Base-by-base conservation (phyloP, 257 asterid species). In the Gentiana dahurica region DNA sequence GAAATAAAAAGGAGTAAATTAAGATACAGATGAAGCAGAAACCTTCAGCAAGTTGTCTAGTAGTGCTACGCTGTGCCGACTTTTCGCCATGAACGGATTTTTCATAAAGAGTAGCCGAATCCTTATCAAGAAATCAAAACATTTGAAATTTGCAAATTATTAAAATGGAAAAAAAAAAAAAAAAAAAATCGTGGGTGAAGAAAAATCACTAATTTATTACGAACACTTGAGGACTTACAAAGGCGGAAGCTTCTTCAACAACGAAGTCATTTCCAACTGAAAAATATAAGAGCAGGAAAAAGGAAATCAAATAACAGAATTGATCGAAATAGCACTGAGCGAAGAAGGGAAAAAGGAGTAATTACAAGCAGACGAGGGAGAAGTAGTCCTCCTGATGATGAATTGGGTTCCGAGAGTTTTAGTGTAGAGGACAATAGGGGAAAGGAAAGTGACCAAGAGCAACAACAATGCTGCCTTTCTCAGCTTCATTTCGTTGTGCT, bases 21-120 rank as follows among this genome's bases (percentile, higher is more conserved):
- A 32, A 15, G 55, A 4, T 61, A 12, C 1, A 24, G 24, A 24
- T 10, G 46, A 34, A 2, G 37, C 52, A 66, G 60, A 45, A 59
- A 86, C 97, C 95, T 84, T 70, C 90, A n/a, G 88, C 54, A 49
- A 89, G 94, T 62, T 84, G 95, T 74, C 95, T 78, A 33, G 76
- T 68, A 58, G 74, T 75, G 36, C 74, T 90, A 43, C 79, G 63
- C 49, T 70, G 55, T 34, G 67, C 64, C 8, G 77, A 24, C 24
- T 24, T 24, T 24, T 24, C 24, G 24, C 24, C 24, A 24, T 24
- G 1, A 24, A 24, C 0, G 24, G 24, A 24, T 24, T 24, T 24
- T 24, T 24, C 24, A 24, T 24, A 24, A 24, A 24, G 24, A 24
- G 24, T 24, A 24, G 24, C 60, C 9, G 91, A 78, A 71, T 89